phyloP scores from a whole-genome alignment of 2,329 filamentous ascomycete genomes.

The Truncatella angustata region DNA sequence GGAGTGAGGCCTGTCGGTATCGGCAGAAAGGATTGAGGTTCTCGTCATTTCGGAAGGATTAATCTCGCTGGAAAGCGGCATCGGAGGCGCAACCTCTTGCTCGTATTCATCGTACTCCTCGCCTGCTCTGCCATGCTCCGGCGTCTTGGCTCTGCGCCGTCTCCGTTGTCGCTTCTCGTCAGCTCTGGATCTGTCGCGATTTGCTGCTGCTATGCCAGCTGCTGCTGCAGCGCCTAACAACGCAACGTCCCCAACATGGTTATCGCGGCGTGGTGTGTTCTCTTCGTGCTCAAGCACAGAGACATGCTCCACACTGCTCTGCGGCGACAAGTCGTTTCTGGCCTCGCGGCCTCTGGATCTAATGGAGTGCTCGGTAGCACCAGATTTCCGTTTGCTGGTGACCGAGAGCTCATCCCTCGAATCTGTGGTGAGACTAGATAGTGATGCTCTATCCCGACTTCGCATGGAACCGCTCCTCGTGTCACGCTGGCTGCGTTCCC shows the following conservation, averaged over 20 bases:
- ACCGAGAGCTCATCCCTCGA: slow-evolving; percentile 54
- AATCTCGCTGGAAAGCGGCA: slow-evolving; percentile 86
- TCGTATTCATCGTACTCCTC: slow-evolving; percentile 52
- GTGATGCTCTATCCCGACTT: slow-evolving; percentile 60
- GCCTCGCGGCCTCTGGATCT: slow-evolving; percentile 52
- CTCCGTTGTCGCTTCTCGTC: slow-evolving; percentile 52
- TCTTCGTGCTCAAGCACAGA: slow-evolving; percentile 45
- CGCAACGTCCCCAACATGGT: slow-evolving; percentile 35
- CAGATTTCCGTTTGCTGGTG: slow-evolving; percentile 49
- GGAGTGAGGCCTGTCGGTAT: slow-evolving; percentile 70
- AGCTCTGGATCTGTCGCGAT: slow-evolving; percentile 37
- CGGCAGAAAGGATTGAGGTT: slow-evolving; percentile 80
- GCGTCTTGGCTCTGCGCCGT: slow-evolving; percentile 50
- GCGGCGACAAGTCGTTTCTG: slow-evolving; percentile 52
- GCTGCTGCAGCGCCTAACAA: slow-evolving; percentile 43
- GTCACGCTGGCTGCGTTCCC: slow-evolving; percentile 78
- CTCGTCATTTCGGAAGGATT: slow-evolving; percentile 85
- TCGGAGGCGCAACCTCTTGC: slow-evolving; percentile 66
- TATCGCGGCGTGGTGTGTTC: slow-evolving; percentile 43
- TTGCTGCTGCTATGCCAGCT: slow-evolving; percentile 33
- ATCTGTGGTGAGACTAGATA: slow-evolving; percentile 53
- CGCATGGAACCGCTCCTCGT: slow-evolving; percentile 50
- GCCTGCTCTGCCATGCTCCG: slow-evolving; percentile 43
- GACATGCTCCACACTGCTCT: slow-evolving; percentile 46
- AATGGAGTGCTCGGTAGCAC: slow-evolving; percentile 51